Conservation (phyloP, 23 red algal species). For the Gracilaria domingensis region DNA sequence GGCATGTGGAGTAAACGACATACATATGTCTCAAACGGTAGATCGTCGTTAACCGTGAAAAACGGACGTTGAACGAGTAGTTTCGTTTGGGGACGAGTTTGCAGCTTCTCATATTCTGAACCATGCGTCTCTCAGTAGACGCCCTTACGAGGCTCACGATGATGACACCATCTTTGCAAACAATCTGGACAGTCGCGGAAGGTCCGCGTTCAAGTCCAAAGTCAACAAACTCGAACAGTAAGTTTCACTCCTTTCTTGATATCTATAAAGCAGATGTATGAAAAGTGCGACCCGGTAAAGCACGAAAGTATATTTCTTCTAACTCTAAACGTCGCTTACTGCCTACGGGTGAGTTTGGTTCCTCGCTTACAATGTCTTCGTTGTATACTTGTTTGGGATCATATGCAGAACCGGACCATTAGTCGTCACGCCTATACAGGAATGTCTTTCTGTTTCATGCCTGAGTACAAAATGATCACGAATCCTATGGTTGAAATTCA, state of each 20-base stretch:
- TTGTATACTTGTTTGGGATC: background rate
- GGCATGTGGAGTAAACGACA: background rate
- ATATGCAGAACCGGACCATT: background rate
- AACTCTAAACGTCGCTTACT: background rate
- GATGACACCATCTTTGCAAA: background rate
- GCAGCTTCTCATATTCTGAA: background rate
- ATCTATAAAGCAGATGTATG: background rate
- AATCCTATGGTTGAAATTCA: background rate
- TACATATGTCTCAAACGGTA: background rate
- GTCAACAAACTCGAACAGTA: background rate
- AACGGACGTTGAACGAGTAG: background rate
- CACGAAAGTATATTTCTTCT: background rate
- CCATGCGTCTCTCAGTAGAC: too few relatives aligned
- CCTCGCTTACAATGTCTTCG: background rate
- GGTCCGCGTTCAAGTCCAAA: background rate
- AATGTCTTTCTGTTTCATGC: background rate
- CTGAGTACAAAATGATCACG: background rate
- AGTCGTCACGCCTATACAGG: background rate
- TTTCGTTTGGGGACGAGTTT: background rate
- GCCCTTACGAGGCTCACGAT: background rate
- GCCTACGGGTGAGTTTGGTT: background rate
- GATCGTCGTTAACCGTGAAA: background rate
- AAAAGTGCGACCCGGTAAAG: background rate
- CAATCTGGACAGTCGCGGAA: background rate
- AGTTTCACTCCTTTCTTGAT: background rate